phyloP scores from a whole-genome alignment of 805 yeast species.

The Lachancea kluyveri region DNA sequence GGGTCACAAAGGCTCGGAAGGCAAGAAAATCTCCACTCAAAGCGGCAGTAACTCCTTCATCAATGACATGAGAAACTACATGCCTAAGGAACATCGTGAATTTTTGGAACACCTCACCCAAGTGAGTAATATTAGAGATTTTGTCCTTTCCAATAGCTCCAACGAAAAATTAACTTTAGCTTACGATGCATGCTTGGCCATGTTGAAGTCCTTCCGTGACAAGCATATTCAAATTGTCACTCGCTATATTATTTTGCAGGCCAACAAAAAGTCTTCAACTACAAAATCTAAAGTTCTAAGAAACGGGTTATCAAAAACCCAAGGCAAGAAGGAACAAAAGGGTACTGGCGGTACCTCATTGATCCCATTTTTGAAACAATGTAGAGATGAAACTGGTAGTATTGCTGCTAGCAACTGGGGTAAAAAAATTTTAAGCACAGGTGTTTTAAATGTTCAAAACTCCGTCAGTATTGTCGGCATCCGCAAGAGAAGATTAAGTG shows the following conservation, averaged over 20 bases:
- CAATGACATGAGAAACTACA: conserved; percentile 77
- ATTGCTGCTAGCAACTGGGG: conserved; percentile 95
- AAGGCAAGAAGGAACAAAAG: conserved; percentile 47
- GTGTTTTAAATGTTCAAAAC: conserved; percentile 30
- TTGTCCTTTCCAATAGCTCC: conserved; percentile 41
- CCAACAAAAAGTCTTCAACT: conserved; percentile 46
- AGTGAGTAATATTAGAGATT: conserved; percentile 57
- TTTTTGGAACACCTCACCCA: conserved; percentile 58
- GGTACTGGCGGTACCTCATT: conserved; percentile 96
- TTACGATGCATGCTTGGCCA: conserved; percentile 85
- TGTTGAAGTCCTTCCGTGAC: conserved; percentile 83
- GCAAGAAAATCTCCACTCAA: conserved; percentile 20
- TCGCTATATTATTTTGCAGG: conserved; percentile 76
- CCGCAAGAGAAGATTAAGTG: conserved; percentile 9
- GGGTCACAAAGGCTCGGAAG: conserved; percentile 44
- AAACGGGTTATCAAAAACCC: conserved; percentile 50
- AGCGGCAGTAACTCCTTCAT: conserved; percentile 47
- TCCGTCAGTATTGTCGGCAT: conserved; percentile 14
- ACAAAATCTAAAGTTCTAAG: conserved; percentile 57
- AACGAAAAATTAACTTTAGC: conserved; percentile 57
- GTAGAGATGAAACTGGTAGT: conserved; percentile 93
- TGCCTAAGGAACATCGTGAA: conserved; percentile 83
- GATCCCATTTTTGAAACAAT: conserved; percentile 87
- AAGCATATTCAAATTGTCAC: conserved; percentile 92
- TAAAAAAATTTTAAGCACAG: conserved; percentile 56